Evolutionary conservation across 345 rosid species (phyloP).

Genomic region (Syzygium jambos): DNA sequence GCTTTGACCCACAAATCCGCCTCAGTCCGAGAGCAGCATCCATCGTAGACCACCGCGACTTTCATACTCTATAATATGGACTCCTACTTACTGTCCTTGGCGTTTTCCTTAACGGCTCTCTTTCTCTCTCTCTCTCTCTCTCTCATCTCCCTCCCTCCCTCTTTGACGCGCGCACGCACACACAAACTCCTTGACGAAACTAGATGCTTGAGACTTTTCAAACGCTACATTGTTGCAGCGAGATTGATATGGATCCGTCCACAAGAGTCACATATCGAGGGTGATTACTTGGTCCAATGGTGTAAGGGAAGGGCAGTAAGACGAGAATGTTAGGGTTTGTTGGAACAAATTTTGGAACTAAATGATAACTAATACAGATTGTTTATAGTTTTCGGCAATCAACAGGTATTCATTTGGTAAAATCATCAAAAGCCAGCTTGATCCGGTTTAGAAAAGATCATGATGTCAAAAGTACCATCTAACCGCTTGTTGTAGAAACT

Average conservation of each 20-base stretch:
- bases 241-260: background rate
- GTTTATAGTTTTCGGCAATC: background rate
- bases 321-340: background rate
- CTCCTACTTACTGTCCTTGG: background rate
- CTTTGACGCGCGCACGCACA: accelerated
- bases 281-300: background rate
- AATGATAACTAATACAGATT: background rate
- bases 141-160: background rate
- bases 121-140: background rate
- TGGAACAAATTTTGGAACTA: background rate
- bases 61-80: background rate
- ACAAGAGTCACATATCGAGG: background rate
- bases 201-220: background rate
- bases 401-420: background rate
- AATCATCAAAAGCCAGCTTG: background rate
- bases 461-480: background rate
- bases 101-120: background rate
- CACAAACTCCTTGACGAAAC: background rate
- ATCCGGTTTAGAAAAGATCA: background rate
- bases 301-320: background rate
- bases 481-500: background rate
- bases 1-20: conserved; percentile 39
- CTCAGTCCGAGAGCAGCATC: conserved; percentile 6
- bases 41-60: background rate
- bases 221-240: background rate